These are phyloP conservation scores for Bipolaris oryzae DNA, from an alignment of 2,329 filamentous ascomycete genomes.

Conservation along the genomic window DNA sequence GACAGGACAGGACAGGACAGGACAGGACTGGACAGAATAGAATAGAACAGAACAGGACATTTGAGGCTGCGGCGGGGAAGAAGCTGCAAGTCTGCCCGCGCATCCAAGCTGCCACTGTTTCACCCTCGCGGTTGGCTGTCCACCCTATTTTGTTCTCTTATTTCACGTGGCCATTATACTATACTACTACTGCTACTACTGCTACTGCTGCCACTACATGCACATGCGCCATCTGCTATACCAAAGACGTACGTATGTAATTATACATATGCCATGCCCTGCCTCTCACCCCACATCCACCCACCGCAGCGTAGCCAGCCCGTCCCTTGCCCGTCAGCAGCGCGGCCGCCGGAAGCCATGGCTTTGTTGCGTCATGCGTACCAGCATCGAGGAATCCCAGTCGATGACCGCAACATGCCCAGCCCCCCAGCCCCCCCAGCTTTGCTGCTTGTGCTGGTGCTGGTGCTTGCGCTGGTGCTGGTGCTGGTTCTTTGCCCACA, in stretches of 20 bases:
- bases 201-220: too few species aligned
- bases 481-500: too few species aligned
- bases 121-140: too few species aligned
- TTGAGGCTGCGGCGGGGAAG: constrained; percentile 19
- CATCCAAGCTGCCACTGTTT: background rate
- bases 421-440: constrained; percentile 11
- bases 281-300: background rate
- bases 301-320: background rate
- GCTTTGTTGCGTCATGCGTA: constrained; percentile 23
- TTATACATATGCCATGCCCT: background rate
- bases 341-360: background rate
- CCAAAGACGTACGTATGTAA: too few species aligned
- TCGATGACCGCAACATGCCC: constrained; percentile 1
- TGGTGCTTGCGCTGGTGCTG: too few species aligned
- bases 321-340: background rate
- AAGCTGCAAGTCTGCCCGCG: constrained; percentile 2
- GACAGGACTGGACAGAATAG: background rate
- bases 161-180: too few species aligned
- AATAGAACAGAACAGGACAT: background rate
- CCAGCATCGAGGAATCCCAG: constrained; percentile 9
- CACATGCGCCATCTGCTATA: too few species aligned
- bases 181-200: too few species aligned
- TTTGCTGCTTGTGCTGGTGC: too few species aligned
- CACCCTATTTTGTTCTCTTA: too few species aligned
- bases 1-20: background rate